Evolutionary conservation across 2,329 filamentous ascomycete genomes (phyloP).

Genomic region (Sporothrix brunneoviolacea): DNA sequence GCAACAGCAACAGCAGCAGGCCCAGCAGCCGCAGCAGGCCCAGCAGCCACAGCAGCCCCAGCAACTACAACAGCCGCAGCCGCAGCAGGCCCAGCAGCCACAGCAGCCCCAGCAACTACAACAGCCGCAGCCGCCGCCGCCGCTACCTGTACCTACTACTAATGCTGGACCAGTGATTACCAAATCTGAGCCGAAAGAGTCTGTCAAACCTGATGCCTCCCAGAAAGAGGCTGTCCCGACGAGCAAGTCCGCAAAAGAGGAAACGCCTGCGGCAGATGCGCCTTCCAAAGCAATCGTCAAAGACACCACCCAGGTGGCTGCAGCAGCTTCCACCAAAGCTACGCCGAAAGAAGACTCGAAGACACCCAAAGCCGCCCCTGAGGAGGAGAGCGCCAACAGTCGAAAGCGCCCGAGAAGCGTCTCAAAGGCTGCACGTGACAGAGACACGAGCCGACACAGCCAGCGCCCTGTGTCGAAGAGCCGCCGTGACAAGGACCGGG

Average conservation of each 20-base stretch:
- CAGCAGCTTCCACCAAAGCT: constrained; percentile 19
- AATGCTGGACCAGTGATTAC: too few relatives aligned
- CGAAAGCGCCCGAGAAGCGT: constrained; percentile 22
- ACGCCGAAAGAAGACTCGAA: constrained; percentile 22
- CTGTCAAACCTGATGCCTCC: neutral
- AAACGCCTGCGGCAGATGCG: neutral
- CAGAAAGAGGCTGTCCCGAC: too few relatives aligned
- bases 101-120: neutral
- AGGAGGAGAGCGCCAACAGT: neutral
- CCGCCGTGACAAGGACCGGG: constrained; percentile 18
- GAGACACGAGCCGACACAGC: constrained; percentile 26
- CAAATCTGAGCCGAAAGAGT: constrained; percentile 15
- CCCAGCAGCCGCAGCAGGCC: neutral
- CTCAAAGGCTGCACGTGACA: constrained; percentile 23
- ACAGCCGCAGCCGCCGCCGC: neutral
- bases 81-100: neutral
- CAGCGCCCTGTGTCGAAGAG: constrained; percentile 19
- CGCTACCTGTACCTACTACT: too few relatives aligned
- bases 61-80: neutral
- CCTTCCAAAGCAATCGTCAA: neutral
- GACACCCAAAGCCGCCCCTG: constrained; percentile 6
- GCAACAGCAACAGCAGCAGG: constrained; percentile 19
- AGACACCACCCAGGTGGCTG: neutral
- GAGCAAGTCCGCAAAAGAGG: neutral
- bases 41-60: too few relatives aligned